Percentiles rank a stretch among this genome's conserved stretches.
Evolutionary conservation across 2,329 filamentous ascomycete genomes (phyloP).

Genomic region (Lecanicillium sp.): DNA sequence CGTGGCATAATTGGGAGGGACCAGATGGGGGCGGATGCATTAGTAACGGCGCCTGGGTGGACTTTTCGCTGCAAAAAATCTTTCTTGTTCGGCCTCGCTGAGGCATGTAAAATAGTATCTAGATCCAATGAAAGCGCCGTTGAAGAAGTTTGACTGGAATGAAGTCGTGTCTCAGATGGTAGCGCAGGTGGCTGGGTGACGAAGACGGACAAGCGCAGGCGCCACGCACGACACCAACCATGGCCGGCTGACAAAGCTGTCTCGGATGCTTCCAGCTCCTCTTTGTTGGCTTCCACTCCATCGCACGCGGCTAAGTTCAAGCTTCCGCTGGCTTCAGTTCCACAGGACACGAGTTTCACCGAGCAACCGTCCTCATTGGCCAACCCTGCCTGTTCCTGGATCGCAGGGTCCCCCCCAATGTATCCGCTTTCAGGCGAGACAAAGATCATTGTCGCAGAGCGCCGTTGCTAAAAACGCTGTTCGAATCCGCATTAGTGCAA

Average conservation of each 20-base stretch:
- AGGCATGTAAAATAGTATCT: slow-evolving; percentile 5
- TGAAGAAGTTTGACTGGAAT: slow-evolving; percentile 7
- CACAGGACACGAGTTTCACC: background rate
- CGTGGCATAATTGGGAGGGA: too few relatives aligned
- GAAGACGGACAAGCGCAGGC: too few relatives aligned
- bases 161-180: background rate
- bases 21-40: background rate
- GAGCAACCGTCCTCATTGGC: slow-evolving; percentile 1
- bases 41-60: background rate
- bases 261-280: too few relatives aligned
- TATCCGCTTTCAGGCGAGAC: slow-evolving; percentile 5
- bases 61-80: too few relatives aligned
- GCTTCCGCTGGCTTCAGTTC: too few relatives aligned
- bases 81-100: slow-evolving; percentile 1
- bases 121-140: slow-evolving; percentile 4
- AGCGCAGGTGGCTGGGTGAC: background rate
- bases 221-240: background rate
- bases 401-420: slow-evolving; percentile 4
- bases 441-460: slow-evolving; percentile 2
- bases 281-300: too few relatives aligned
- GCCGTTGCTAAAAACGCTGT: too few relatives aligned
- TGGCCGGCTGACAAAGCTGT: background rate
- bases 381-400: too few relatives aligned
- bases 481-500: too few relatives aligned
- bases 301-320: too few relatives aligned